A percentile compares a stretch with the other conserved stretches of the same genome.
These are phyloP conservation scores for Neoascochyta sp. DNA, from an alignment of 2,329 filamentous ascomycete species.

Conservation along the genomic window DNA sequence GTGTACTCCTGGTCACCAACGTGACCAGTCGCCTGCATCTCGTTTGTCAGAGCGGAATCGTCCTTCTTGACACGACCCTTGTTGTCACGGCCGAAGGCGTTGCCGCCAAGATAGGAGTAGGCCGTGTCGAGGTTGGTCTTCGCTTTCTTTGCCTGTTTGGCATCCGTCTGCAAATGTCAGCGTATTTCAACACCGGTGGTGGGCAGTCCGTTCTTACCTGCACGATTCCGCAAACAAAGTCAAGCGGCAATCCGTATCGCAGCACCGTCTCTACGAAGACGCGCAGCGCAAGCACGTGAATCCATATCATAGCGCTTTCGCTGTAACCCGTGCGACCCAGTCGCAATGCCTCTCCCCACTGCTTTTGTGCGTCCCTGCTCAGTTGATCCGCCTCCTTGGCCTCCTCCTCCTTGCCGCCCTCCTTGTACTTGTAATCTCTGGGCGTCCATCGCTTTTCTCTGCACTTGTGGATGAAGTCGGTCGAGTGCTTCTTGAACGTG, in stretches of 20 bases:
- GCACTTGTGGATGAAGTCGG: slow-evolving; percentile 87
- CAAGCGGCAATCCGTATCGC: slow-evolving; percentile 85
- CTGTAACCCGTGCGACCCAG: slow-evolving; percentile 90
- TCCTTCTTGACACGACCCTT: slow-evolving; percentile 89
- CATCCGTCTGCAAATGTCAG: slow-evolving; percentile 60
- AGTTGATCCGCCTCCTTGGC: slow-evolving; percentile 79
- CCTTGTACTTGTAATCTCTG: slow-evolving; percentile 87
- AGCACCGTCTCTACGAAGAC: slow-evolving; percentile 99
- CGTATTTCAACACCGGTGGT: not conserved
- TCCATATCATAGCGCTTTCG: slow-evolving; percentile 93
- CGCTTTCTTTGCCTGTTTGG: slow-evolving; percentile 77
- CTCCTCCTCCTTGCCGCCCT: slow-evolving; percentile 87
- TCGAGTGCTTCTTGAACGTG: slow-evolving; percentile 85
- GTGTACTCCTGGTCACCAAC: slow-evolving; percentile 82
- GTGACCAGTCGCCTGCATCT: slow-evolving; percentile 73
- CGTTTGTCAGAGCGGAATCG: slow-evolving; percentile 71
- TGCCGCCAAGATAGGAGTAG: slow-evolving; percentile 90
- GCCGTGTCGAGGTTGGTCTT: slow-evolving; percentile 65
- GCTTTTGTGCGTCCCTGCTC: slow-evolving; percentile 78
- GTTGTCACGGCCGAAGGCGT: slow-evolving; percentile 91
- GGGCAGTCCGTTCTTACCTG: slow-evolving; percentile 54
- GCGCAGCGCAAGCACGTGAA: slow-evolving; percentile 83
- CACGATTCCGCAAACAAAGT: slow-evolving; percentile 80
- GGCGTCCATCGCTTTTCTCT: slow-evolving; percentile 93
- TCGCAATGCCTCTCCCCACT: slow-evolving; percentile 87